Percentiles rank a stretch among this genome's conserved stretches.
Evolutionary conservation across 1,139 yeast genomes (phyloP).

Genomic region (Pichia sp.): DNA sequence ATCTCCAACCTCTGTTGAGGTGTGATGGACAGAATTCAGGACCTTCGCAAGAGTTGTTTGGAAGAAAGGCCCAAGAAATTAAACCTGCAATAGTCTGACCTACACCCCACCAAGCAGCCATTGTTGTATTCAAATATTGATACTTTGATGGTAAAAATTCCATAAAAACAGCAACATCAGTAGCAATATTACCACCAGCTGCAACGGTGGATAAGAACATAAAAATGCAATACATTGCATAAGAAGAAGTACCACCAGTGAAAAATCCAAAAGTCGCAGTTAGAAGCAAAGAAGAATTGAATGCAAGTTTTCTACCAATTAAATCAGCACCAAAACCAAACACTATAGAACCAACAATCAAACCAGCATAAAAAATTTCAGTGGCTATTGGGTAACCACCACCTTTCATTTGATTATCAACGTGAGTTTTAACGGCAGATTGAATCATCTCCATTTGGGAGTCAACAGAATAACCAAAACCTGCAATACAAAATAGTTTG

Average conservation of each 20-base stretch:
- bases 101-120: slow-evolving; percentile 59
- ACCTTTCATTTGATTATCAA: slow-evolving; percentile 35
- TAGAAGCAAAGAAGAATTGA: slow-evolving; percentile 46
- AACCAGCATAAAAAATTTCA: slow-evolving; percentile 36
- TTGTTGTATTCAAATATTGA: slow-evolving; percentile 48
- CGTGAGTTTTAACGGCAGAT: slow-evolving; percentile 37
- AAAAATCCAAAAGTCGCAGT: slow-evolving; percentile 47
- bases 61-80: slow-evolving; percentile 52
- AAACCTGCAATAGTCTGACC: slow-evolving; percentile 52
- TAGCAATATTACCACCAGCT: slow-evolving; percentile 56
- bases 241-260: slow-evolving; percentile 42
- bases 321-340: slow-evolving; percentile 58
- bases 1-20: slow-evolving; percentile 56
- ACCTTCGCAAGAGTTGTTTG: slow-evolving; percentile 41
- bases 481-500: slow-evolving; percentile 41
- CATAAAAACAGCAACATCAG: slow-evolving; percentile 54
- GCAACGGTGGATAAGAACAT: slow-evolving; percentile 41
- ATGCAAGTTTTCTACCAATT: slow-evolving; percentile 51
- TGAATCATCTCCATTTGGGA: slow-evolving; percentile 48
- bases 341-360: slow-evolving; percentile 48
- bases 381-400: slow-evolving; percentile 31
- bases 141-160: slow-evolving; percentile 50
- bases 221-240: slow-evolving; percentile 42
- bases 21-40: slow-evolving; percentile 38
- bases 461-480: slow-evolving; percentile 62